A percentile compares a stretch with the other conserved stretches of the same genome.
These are phyloP conservation scores for Clarkia xantiana DNA, from an alignment of 345 rosid species.

Conservation along the genomic window DNA sequence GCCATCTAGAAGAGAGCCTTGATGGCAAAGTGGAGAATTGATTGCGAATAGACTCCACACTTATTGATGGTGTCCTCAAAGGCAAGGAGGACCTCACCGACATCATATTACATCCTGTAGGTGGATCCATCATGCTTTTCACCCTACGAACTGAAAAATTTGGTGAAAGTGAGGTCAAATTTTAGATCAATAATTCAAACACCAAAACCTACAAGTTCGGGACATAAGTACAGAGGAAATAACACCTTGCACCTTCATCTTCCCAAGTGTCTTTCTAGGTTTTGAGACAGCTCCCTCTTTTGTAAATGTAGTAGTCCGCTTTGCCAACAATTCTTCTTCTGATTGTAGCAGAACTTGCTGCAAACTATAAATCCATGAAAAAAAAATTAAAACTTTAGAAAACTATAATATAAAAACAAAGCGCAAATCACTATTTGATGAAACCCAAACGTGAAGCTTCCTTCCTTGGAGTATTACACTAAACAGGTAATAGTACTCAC, in stretches of 20 bases:
- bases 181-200: too few species aligned
- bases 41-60: slow-evolving; percentile 42
- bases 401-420: neutral
- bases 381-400: neutral
- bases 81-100: slow-evolving; percentile 55
- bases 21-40: slow-evolving; percentile 47
- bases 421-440: too few species aligned
- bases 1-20: slow-evolving; percentile 54
- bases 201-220: too few species aligned
- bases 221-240: too few species aligned
- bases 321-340: slow-evolving; percentile 73
- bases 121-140: slow-evolving; percentile 57
- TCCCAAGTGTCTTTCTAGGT: slow-evolving; percentile 67
- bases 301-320: slow-evolving; percentile 46
- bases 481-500: slow-evolving; percentile 27
- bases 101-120: slow-evolving; percentile 69
- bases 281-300: slow-evolving; percentile 53
- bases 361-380: slow-evolving; percentile 24
- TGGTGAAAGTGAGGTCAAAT: neutral
- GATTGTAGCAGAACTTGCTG: slow-evolving; percentile 77
- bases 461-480: neutral
- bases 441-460: neutral
- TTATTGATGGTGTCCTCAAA: slow-evolving; percentile 41
- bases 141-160: slow-evolving; percentile 68
- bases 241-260: slow-evolving; percentile 95